phyloP scores from a whole-genome alignment of 306 rosid genomes.

The Rosa rugosa region DNA sequence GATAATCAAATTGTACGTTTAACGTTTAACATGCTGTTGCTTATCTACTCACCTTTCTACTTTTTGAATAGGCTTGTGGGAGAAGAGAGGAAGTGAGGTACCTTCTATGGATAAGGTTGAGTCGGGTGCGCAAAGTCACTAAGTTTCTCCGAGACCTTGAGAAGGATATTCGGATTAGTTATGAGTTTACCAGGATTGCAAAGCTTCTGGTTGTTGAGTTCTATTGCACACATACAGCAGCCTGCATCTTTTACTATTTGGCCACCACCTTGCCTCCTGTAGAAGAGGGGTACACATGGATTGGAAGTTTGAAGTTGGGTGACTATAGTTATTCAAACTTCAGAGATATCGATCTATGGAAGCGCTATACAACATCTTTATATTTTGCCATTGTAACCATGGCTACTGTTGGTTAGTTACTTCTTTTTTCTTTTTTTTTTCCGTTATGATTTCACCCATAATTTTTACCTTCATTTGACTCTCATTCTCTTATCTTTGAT shows the following conservation, averaged over 20 bases:
- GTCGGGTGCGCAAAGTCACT: slow-evolving; percentile 63
- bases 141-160: slow-evolving; percentile 59
- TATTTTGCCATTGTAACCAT: slow-evolving; percentile 94
- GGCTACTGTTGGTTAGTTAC: slow-evolving; percentile 89
- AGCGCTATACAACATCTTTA: slow-evolving; percentile 80
- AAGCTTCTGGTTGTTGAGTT: slow-evolving; percentile 90
- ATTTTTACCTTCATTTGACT: not conserved
- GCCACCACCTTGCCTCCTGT: slow-evolving; percentile 86
- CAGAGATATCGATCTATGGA: slow-evolving; percentile 90
- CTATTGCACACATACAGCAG: slow-evolving; percentile 97
- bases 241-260: slow-evolving; percentile 94
- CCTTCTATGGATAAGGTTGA: slow-evolving; percentile 84
- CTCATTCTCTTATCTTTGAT: not conserved
- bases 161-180: slow-evolving; percentile 90
- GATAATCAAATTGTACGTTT: not conserved
- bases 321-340: slow-evolving; percentile 70
- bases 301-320: slow-evolving; percentile 87
- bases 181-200: slow-evolving; percentile 67
- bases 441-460: not conserved
- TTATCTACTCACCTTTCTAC: slow-evolving; percentile 12
- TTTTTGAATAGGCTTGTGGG: slow-evolving; percentile 65
- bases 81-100: slow-evolving; percentile 75
- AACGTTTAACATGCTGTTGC: not conserved
- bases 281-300: slow-evolving; percentile 95
- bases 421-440: not conserved